Percentiles rank a stretch among this genome's conserved stretches.
These are phyloP conservation scores for Fusarium newnesense DNA, from an alignment of 2,329 filamentous ascomycete genomes.

Conservation along the genomic window DNA sequence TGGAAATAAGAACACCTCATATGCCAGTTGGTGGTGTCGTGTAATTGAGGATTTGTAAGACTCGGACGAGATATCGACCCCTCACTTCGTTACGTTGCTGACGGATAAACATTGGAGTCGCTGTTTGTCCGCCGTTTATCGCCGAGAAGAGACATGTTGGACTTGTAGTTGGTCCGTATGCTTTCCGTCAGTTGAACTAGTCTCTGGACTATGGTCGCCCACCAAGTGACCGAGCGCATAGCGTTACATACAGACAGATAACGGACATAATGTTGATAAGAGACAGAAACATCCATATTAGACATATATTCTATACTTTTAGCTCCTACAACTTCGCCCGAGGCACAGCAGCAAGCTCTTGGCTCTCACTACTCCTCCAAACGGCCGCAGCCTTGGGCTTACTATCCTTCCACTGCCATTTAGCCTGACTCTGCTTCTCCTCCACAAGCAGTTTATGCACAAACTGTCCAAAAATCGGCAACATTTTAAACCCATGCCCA, in stretches of 20 bases:
- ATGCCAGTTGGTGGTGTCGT: slow-evolving; percentile 2
- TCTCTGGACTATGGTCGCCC: rapidly evolving
- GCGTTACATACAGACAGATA: rapidly evolving
- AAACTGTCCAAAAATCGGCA: slow-evolving; percentile 26
- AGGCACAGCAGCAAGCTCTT: slow-evolving; percentile 22
- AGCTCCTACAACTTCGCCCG: slow-evolving; percentile 18
- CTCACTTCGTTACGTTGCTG: background rate
- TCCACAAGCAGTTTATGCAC: slow-evolving; percentile 17
- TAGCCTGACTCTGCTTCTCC: slow-evolving; percentile 8
- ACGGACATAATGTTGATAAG: rapidly evolving
- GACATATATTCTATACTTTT: background rate
- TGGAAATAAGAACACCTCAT: background rate
- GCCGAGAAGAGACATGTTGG: background rate
- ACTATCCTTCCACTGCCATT: slow-evolving; percentile 31
- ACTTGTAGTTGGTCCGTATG: background rate
- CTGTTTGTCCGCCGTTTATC: background rate
- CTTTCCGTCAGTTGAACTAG: too few species aligned
- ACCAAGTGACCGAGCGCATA: background rate
- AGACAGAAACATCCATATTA: background rate
- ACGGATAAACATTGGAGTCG: background rate
- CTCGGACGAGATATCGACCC: background rate
- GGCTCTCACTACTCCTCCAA: slow-evolving; percentile 30
- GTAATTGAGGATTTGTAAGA: slow-evolving; percentile 13
- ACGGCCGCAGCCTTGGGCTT: slow-evolving; percentile 22
- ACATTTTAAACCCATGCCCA: slow-evolving; percentile 29